Base-by-base conservation (phyloP, 169 alveolate species). In the Eimeria zaria region DNA sequence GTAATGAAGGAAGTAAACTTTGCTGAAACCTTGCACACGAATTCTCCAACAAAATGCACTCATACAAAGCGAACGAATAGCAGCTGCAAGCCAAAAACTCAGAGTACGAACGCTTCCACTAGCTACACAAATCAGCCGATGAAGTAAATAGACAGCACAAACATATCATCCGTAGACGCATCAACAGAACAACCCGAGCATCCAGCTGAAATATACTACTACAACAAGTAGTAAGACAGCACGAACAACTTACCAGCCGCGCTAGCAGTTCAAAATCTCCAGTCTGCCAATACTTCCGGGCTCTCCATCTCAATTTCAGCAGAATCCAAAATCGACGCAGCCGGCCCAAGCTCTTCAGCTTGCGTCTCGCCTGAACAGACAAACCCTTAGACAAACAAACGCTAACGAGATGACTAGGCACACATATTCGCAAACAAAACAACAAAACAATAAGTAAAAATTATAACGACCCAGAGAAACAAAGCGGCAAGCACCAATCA, bases 281-380 rank as follows among this genome's bases (percentile, higher is more conserved):
- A 80, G 92, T 85, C 58, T 71, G 92, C 92, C 92, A 85, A 41
- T 85, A 85, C 60, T 48, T 9, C 22, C 92, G 92, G 39, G 92
- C 92, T 44, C 92, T 55, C 92, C 78, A 85, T 55, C 80, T 69
- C 41, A 85, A 51, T 44, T 85, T 85, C 22, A 85, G 92, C 53
- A 85, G 27, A 16, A 41, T 44, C 64, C 62, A 58, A 58, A 85
- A 85, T n/a, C 92, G 92, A 6, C 92, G 74, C 92, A 85, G 62
- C 41, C 92, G 62, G 41, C 92, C 92, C 92, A 85, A 18, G 27
- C 58, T 69, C 27, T 85, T 85, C 16, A 85, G 62, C 22, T 58
- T 62, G 48, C 92, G 92, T 55, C 64, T 69, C 44, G 92, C 92
- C 92, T 85, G 81, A n/a, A 36, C 7, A 74, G 20, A 41, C 41